Percentiles rank a stretch among this genome's conserved stretches.
These are phyloP conservation scores for Lomentospora prolificans DNA, from an alignment of 2,329 filamentous ascomycete genomes.

Conservation along the genomic window DNA sequence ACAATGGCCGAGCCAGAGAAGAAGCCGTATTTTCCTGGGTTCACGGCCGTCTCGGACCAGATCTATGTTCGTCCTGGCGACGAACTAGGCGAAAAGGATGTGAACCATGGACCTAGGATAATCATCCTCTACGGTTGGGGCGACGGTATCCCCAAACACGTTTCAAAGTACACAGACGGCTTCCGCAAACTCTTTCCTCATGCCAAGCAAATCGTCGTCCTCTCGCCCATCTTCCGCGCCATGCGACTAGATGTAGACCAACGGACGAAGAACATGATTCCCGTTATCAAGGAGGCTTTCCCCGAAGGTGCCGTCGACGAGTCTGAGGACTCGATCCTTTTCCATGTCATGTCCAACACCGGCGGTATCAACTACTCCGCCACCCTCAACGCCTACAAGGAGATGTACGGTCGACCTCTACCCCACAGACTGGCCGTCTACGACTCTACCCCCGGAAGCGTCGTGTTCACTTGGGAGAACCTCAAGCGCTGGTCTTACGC, in stretches of 20 bases:
- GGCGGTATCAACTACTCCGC: conserved; percentile 44
- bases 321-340: conserved; percentile 26
- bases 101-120: background rate
- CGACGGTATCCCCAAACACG: background rate
- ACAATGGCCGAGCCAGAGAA: background rate
- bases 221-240: conserved; percentile 38
- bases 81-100: background rate
- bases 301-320: conserved; percentile 12
- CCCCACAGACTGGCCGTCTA: conserved; percentile 38
- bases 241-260: conserved; percentile 31
- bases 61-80: background rate
- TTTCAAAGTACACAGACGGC: background rate
- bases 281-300: conserved; percentile 30
- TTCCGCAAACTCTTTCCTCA: conserved; percentile 21
- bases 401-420: conserved; percentile 25
- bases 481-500: conserved; percentile 30
- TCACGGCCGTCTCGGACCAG: background rate
- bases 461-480: conserved; percentile 29
- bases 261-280: conserved; percentile 34
- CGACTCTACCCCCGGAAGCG: conserved; percentile 44
- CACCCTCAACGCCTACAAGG: conserved; percentile 34
- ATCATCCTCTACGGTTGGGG: conserved; percentile 3
- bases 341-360: conserved; percentile 49
- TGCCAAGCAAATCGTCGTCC: conserved; percentile 39
- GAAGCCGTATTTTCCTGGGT: background rate